phyloP scores from a whole-genome alignment of 805 yeast genomes.

The Yarrowia sp. region DNA sequence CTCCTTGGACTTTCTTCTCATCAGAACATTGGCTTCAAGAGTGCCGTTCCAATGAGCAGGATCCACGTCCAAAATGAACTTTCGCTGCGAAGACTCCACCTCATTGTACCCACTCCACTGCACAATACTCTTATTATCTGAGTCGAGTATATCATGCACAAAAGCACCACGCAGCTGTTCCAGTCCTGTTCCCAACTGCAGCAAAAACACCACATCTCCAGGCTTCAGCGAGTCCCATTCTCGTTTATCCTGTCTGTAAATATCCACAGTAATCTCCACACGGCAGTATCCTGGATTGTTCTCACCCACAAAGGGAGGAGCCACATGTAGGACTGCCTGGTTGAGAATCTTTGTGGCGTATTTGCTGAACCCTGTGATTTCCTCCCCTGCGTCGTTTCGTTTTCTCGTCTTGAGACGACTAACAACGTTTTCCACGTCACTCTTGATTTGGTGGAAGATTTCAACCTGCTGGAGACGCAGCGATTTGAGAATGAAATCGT shows the following conservation, averaged over 20 bases:
- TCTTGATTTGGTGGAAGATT: constrained; percentile 29
- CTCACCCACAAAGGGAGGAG: constrained; percentile 34
- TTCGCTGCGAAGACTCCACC: constrained; percentile 24
- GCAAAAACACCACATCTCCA: constrained; percentile 34
- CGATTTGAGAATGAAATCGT: constrained; percentile 35
- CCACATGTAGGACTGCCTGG: constrained; percentile 31
- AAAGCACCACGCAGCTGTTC: constrained; percentile 32
- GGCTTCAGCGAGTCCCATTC: constrained; percentile 36
- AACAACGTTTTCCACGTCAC: constrained; percentile 31
- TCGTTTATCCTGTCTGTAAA: constrained; percentile 27
- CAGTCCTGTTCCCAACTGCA: constrained; percentile 32
- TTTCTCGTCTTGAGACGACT: constrained; percentile 29
- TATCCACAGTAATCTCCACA: constrained; percentile 32
- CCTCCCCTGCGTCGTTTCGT: background rate
- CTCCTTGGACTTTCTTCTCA: constrained; percentile 33
- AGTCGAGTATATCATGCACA: constrained; percentile 33
- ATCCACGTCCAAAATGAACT: constrained; percentile 33
- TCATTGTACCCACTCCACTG: constrained; percentile 9
- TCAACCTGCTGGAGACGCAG: constrained; percentile 32
- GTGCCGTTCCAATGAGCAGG: constrained; percentile 27
- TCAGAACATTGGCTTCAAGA: constrained; percentile 29
- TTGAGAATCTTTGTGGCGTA: constrained; percentile 31
- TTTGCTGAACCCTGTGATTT: constrained; percentile 16
- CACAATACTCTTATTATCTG: constrained; percentile 26
- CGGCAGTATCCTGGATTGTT: constrained; percentile 32